phyloP scores from a whole-genome alignment of 1,284 basidiomycete species.

The Vanrija sp. region DNA sequence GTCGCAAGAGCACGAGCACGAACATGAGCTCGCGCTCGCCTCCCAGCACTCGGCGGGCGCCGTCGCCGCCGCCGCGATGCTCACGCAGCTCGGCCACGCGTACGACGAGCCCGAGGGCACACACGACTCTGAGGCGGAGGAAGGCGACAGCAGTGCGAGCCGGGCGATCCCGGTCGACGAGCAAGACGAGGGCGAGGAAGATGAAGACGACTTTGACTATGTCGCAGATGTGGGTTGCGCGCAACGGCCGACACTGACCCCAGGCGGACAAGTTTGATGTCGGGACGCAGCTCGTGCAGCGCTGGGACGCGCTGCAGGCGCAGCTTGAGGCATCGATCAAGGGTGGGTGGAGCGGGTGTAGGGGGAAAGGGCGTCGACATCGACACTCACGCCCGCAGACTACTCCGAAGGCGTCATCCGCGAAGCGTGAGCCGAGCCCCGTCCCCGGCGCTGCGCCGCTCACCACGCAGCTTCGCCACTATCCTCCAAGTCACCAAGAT shows the following conservation, averaged over 20 bases:
- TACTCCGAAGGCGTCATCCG: background rate
- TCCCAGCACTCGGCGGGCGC: background rate
- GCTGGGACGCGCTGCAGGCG: constrained; percentile 29
- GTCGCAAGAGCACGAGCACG: too few relatives aligned
- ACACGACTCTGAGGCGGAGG: too few relatives aligned
- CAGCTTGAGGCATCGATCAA: constrained; percentile 19
- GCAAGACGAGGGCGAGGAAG: background rate
- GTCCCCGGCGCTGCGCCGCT: background rate
- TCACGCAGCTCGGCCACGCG: background rate
- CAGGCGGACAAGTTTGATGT: constrained; percentile 17
- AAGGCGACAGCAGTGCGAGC: too few relatives aligned
- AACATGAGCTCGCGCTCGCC: background rate
- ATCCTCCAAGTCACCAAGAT: constrained; percentile 19
- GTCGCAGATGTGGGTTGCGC: constrained; percentile 16
- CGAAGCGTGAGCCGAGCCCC: background rate
- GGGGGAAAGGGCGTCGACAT: background rate
- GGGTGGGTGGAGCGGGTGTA: constrained; percentile 24
- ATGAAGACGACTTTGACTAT: constrained; percentile 13
- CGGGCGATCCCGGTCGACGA: background rate
- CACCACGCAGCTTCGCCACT: constrained; percentile 4
- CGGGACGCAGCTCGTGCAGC: constrained; percentile 18
- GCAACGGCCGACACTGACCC: background rate
- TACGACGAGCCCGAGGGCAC: constrained; percentile 2
- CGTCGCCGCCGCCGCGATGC: background rate
- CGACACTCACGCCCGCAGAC: background rate